These are phyloP conservation scores for Nigrospora osmanthi DNA, from an alignment of 2,329 filamentous ascomycete genomes.

Conservation along the genomic window DNA sequence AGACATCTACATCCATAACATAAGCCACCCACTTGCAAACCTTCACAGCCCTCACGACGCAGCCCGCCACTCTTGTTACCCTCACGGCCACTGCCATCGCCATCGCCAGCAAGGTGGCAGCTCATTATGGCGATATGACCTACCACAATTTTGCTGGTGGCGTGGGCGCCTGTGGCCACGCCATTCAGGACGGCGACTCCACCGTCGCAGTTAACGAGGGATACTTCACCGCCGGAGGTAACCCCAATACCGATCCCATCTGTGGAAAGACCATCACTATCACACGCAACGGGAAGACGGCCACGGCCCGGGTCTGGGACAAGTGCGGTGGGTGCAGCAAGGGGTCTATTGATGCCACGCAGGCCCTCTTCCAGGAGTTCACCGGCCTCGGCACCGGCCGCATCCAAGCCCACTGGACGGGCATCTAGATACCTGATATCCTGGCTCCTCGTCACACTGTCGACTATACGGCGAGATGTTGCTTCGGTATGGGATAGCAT, in stretches of 20 bases:
- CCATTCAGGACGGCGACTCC: conserved; percentile 1
- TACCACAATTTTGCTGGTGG: conserved; percentile 1
- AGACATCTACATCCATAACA: too few species aligned
- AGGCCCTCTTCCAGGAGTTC: conserved; percentile 16
- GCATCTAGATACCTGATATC: neutral
- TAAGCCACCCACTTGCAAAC: too few species aligned
- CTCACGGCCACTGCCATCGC: too few species aligned
- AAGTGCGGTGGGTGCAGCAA: conserved; percentile 19
- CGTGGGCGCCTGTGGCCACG: conserved; percentile 1
- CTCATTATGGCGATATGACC: conserved; percentile 5
- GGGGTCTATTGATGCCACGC: conserved; percentile 20
- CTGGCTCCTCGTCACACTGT: neutral
- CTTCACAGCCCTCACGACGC: too few species aligned
- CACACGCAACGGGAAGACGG: conserved; percentile 12
- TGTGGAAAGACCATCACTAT: conserved; percentile 5
- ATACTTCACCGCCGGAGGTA: conserved; percentile 1
- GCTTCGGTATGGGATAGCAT: too few species aligned
- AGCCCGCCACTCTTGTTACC: too few species aligned
- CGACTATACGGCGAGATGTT: too few species aligned
- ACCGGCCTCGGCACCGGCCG: conserved; percentile 13
- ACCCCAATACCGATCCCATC: conserved; percentile 9
- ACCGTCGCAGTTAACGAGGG: neutral
- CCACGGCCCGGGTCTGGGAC: conserved; percentile 19
- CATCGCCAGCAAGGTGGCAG: neutral
- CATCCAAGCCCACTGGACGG: conserved; percentile 12